A percentile compares a stretch with the other conserved stretches of the same genome.
Conservation (phyloP, 75 land plant genomes). For the Selaginella moellendorffii region DNA sequence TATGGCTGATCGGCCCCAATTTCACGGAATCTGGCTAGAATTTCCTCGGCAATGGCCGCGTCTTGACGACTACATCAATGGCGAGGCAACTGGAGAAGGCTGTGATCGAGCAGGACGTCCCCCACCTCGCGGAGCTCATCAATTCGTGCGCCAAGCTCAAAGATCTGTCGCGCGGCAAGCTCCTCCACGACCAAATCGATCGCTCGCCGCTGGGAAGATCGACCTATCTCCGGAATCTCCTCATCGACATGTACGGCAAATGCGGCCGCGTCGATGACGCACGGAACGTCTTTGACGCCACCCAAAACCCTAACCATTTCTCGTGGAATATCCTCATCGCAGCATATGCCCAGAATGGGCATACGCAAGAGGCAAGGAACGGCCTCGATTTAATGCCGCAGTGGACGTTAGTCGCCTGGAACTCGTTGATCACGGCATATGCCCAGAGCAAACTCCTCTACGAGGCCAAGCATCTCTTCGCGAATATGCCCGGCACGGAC, state of each 20-base stretch:
- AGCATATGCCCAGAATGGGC: neutral
- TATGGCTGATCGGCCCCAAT: too few relatives aligned
- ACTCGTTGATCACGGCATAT: neutral
- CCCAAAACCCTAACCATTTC: neutral
- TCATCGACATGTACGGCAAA: neutral
- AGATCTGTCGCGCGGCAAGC: neutral
- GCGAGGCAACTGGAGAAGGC: too few relatives aligned
- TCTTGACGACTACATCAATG: too few relatives aligned
- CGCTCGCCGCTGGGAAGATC: neutral
- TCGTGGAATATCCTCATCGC: neutral
- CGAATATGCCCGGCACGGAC: neutral
- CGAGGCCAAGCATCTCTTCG: neutral
- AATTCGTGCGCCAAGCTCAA: neutral
- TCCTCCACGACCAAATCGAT: neutral
- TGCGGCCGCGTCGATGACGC: neutral
- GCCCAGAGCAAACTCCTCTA: neutral
- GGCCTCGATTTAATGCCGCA: neutral
- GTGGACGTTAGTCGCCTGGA: neutral
- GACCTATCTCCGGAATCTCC: neutral
- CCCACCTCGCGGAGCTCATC: neutral
- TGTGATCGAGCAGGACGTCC: neutral
- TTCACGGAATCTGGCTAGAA: too few relatives aligned
- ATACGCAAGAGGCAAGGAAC: neutral
- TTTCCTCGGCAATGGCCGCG: too few relatives aligned
- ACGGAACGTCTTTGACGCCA: neutral